Evolutionary conservation across 139 green algal species (phyloP), one percentile per base, ranked within the genome.

Genomic region (Eudorina sp.): DNA sequence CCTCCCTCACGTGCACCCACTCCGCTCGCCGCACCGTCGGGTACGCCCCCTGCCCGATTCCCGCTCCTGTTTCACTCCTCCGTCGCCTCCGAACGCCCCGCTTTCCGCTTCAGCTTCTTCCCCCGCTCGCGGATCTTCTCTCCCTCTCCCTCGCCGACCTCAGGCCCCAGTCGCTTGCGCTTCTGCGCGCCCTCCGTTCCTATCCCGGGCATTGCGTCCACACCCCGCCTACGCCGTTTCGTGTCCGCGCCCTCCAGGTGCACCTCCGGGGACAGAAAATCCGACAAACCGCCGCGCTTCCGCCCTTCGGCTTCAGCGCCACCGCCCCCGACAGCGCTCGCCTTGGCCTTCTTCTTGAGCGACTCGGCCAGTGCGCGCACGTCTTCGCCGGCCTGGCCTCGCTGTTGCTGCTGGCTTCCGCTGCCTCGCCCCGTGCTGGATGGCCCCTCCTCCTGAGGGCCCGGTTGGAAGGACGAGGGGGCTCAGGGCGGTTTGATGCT

Each of bases 271-370:
- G 83, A n/a, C 21, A 88, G 38, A 34, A 82, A 88, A 29, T 48
- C 48, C 48, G 83, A 64, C 27, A 72, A 68, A 51, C 68, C 31
- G 45, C 45, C 45, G 41, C 27, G 13, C 31, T 31, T 29, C 13
- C 68, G 31, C 2, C 46, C 40, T 11, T 25, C 51, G 23, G 16
- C 66, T 8, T 1, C 46, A 8, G 23, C 9, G 6, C 25, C 66
- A 8, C 8, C 9, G 6, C 25, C 66, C 11, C 7, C 68, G 0
- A 36, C 51, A 13, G 19, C 62, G 0, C 11, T n/a, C 6, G 9
- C 34, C 51, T 79, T 77, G 58, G 91, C 55, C 86, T 96, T 96
- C 34, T 92, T 87, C 85, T 95, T 96, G 1, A 96, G 84, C 45
- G 89, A 88, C 23, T 81, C 83, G 0, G 93, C 94, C 43, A 94